These are phyloP conservation scores for Tuber umbilicatum DNA, from an alignment of 495 filamentous ascomycete genomes.

Conservation along the genomic window DNA sequence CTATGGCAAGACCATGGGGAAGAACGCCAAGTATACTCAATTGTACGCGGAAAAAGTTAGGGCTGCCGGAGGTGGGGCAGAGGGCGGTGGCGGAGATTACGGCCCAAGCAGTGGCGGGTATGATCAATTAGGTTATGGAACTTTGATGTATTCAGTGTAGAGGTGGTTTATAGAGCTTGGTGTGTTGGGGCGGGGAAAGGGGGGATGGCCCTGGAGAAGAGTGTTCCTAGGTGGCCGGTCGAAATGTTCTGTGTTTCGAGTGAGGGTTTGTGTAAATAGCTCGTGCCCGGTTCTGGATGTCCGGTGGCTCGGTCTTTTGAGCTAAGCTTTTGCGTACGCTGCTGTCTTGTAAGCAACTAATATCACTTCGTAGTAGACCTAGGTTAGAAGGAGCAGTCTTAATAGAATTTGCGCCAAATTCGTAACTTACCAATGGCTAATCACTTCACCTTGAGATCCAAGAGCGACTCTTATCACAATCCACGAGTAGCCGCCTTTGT, in stretches of 20 bases:
- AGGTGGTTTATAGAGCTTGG: not conserved
- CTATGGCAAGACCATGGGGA: constrained; percentile 43
- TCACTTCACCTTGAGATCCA: no score
- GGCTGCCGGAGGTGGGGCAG: constrained; percentile 39
- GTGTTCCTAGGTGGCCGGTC: not conserved
- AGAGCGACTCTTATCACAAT: no score
- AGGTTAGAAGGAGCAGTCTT: no score
- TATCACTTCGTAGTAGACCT: no score
- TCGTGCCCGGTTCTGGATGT: not conserved
- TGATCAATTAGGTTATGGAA: constrained; percentile 45
- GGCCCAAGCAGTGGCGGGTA: constrained; percentile 42
- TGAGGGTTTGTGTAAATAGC: not conserved
- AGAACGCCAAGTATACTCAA: constrained; percentile 31
- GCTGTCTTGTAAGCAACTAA: no score
- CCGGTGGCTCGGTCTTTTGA: not conserved
- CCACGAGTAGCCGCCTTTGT: no score
- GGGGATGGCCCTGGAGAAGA: not conserved
- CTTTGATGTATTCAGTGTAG: constrained; percentile 40
- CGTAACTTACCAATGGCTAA: no score
- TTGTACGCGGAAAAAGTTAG: constrained; percentile 42
- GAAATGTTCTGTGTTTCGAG: not conserved
- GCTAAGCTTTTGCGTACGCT: not conserved
- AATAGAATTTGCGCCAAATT: no score
- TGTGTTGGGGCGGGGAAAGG: not conserved
- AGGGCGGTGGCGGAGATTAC: constrained; percentile 45